Conservation (phyloP, 345 rosid genomes). For the Corymbia maculata region DNA sequence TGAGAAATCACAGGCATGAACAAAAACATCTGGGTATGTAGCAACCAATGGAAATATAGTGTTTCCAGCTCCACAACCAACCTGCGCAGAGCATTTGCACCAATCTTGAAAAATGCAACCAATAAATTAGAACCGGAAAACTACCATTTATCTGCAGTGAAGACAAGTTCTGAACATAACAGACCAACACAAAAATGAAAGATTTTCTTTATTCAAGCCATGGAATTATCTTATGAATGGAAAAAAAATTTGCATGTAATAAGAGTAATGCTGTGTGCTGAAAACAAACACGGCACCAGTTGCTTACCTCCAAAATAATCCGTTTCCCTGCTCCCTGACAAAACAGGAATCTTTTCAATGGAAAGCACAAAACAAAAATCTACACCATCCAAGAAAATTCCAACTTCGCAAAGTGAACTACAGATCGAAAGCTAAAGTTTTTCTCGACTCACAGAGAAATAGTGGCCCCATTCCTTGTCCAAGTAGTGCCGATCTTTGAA, state of each 20-base stretch:
- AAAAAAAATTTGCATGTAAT: background rate
- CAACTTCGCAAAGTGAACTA: background rate
- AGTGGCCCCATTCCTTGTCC: conserved; percentile 90
- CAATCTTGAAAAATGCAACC: background rate
- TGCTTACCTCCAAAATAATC: conserved; percentile 62
- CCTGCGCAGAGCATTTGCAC: conserved; percentile 20
- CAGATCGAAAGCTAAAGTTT: background rate
- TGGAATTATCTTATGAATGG: background rate
- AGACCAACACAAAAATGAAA: background rate
- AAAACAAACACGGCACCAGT: background rate
- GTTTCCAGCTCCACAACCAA: conserved; percentile 96
- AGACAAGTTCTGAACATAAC: background rate
- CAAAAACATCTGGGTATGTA: conserved; percentile 61
- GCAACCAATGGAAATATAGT: conserved; percentile 76
- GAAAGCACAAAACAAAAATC: background rate
- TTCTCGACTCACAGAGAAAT: conserved; percentile 53
- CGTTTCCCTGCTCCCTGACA: conserved; percentile 41
- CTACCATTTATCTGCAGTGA: background rate
- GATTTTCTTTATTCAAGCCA: background rate
- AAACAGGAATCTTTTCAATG: background rate
- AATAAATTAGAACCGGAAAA: background rate
- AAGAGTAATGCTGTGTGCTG: background rate
- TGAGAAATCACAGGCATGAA: conserved; percentile 91
- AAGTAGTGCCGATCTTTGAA: conserved; percentile 93
- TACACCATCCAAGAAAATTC: background rate